Evolutionary conservation across 306 rosid genomes (phyloP).

Genomic region (Prunus davidiana): DNA sequence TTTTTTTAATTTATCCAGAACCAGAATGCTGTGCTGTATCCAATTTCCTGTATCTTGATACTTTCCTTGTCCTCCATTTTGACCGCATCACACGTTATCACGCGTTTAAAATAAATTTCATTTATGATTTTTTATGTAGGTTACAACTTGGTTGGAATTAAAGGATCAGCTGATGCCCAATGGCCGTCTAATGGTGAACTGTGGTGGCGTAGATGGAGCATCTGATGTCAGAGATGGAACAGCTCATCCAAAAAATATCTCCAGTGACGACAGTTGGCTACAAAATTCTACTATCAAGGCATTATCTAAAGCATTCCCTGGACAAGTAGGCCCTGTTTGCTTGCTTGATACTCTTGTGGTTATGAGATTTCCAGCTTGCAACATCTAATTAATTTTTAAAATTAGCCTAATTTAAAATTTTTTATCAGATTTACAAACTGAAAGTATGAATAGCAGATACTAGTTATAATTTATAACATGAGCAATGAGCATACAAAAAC

Average conservation of each 20-base stretch:
- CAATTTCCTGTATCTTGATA: background rate
- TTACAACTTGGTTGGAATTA: slow-evolving; percentile 67
- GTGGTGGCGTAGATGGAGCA: slow-evolving; percentile 67
- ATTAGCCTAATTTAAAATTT: background rate
- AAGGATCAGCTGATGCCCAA: slow-evolving; percentile 53
- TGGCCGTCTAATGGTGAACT: slow-evolving; percentile 90
- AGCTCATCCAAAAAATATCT: slow-evolving; percentile 22
- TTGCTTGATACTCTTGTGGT: background rate
- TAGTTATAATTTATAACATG: background rate
- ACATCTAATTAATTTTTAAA: background rate
- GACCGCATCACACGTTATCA: background rate
- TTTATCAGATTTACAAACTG: background rate
- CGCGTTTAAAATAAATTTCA: background rate
- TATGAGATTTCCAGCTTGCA: slow-evolving; percentile 6
- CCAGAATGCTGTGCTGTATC: background rate
- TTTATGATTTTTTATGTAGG: slow-evolving; percentile 33
- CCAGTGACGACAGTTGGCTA: slow-evolving; percentile 47
- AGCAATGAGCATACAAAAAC: background rate
- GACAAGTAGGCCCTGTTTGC: slow-evolving; percentile 51
- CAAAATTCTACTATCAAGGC: slow-evolving; percentile 58
- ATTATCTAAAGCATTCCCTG: slow-evolving; percentile 69
- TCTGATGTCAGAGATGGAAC: slow-evolving; percentile 30
- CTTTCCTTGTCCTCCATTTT: background rate
- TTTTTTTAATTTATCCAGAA: background rate
- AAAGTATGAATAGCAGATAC: background rate